Evolutionary conservation across 2,329 filamentous ascomycete genomes (phyloP), one percentile per base, ranked within the genome.

Genomic region (Aspergillus vadensis): DNA sequence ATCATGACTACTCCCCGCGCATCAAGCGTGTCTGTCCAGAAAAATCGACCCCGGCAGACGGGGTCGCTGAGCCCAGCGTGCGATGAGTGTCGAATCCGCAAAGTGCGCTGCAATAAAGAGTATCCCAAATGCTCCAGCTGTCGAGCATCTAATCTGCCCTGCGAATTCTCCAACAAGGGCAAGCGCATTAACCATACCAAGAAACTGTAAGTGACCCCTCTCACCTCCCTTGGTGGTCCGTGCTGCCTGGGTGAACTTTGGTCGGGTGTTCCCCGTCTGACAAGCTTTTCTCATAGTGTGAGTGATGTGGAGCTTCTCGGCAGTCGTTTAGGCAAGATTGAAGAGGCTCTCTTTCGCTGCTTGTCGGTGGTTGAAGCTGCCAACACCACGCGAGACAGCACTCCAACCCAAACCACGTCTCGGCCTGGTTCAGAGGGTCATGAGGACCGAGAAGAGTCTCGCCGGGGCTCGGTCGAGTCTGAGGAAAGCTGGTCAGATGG

Each of bases 161-260:
- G 44, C 17, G 44, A 27, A 25, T 49, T 49, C 15, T 49, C 44
- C 21, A 49, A 49, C 23, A 49, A 49, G 44, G 44, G 44, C 44
- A 49, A 49, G 8, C 44, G 44, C 21, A 30, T 49, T 23, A 49
- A 49, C 23, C 44, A 49, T 49, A 49, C 44, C 44, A 49, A 49
- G 23, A 49, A 49, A 23, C 23, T 49, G 44, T 49, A 49, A 10
- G 44, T 49, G 9, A 9, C 41, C 41, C 41, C 41, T 21, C 41
- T 4, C 41, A 1, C 3, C 14, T 19, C 41, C 41, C 19, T 2
- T 43, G 3, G 1, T 4, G 41, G 41, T 23, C 41, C 19, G 41
- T 44, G 41, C 41, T n/a, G 39, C 15, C 39, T 14, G 14, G 39
- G 39, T 43, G 10, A n/a, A n/a, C 7, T 17, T 19, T 17, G 15